Conservation (phyloP, 345 rosid genomes). For the Atalantia buxifolia region DNA sequence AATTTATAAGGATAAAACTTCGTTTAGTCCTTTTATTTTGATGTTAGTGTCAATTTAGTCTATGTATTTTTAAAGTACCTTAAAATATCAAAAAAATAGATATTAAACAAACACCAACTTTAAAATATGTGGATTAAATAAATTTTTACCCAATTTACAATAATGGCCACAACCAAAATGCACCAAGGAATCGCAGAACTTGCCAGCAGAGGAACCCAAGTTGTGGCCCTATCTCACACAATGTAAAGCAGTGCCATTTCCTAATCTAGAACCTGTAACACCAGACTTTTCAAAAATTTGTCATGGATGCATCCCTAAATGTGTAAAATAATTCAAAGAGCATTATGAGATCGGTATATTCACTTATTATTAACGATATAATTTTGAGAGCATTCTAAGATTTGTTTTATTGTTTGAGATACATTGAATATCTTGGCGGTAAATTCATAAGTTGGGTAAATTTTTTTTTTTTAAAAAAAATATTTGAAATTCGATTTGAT, state of each 20-base stretch:
- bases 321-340: not conserved
- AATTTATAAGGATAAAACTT: not conserved
- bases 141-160: not conserved
- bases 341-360: not conserved
- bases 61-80: too few relatives aligned
- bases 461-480: too few relatives aligned
- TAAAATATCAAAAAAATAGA: too few relatives aligned
- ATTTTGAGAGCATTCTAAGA: too few relatives aligned
- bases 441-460: too few relatives aligned
- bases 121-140: too few relatives aligned
- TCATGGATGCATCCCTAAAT: not conserved
- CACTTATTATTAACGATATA: not conserved
- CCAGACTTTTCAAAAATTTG: slow-evolving; percentile 6
- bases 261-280: slow-evolving; percentile 14
- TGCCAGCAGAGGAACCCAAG: slow-evolving; percentile 10
- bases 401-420: too few relatives aligned
- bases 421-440: too few relatives aligned
- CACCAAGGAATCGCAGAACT: not conserved
- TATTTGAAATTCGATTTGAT: too few relatives aligned
- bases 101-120: rapidly evolving
- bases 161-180: slow-evolving; percentile 4
- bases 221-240: slow-evolving; percentile 9
- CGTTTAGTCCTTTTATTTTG: too few relatives aligned
- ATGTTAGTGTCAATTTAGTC: too few relatives aligned
- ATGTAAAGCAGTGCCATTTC: slow-evolving; percentile 11